Evolutionary conservation across 148 eudicot genomes (phyloP), one percentile per base, ranked within the genome.

Genomic region (Suaeda aralocaspica): DNA sequence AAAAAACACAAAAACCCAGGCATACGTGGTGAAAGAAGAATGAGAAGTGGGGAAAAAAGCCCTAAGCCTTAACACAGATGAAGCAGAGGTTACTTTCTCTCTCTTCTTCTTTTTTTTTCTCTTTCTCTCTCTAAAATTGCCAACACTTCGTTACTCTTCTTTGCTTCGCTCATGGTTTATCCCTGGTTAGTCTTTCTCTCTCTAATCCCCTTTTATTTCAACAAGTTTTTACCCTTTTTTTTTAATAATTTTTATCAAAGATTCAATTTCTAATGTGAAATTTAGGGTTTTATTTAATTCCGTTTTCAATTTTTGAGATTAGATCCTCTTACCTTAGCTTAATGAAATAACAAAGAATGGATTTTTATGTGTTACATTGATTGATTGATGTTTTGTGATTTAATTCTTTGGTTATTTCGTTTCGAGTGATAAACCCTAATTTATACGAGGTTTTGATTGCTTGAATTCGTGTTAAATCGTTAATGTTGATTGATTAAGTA

Each of bases 131-230:
- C 46, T 16, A 33, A 16, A n/a, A 41, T 14, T 16, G 7, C 1
- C 46, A 49, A 24, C 51, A 41, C 18, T 39, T 1, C 53, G 3
- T 16, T 22, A 15, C 16, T 42, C 53, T 49, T 26, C 15, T 9
- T 26, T 4, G 45, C 10, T 36, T 34, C 15, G 0, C 36, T 18
- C 72, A 69, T 69, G 52, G 59, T 69, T 56, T 4, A 41, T 41
- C 42, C 10, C 50, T 57, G 63, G 72, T 56, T 25, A 69, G 64
- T 39, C 61, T 36, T 49, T 36, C 50, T 53, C 61, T 34, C 21
- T 55, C 61, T 68, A 6, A 24, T 26, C 16, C 48, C 24, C 59
- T 14, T 3, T 36, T 36, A 19, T n/a, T 9, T n/a, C n/a, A n/a
- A n/a, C n/a, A n/a, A n/a, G n/a, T n/a, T 9, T 0, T 22, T 42